A percentile compares a stretch with the other conserved stretches of the same genome.
These are phyloP conservation scores for Candida takata DNA, from an alignment of 805 yeast genomes.

Conservation along the genomic window DNA sequence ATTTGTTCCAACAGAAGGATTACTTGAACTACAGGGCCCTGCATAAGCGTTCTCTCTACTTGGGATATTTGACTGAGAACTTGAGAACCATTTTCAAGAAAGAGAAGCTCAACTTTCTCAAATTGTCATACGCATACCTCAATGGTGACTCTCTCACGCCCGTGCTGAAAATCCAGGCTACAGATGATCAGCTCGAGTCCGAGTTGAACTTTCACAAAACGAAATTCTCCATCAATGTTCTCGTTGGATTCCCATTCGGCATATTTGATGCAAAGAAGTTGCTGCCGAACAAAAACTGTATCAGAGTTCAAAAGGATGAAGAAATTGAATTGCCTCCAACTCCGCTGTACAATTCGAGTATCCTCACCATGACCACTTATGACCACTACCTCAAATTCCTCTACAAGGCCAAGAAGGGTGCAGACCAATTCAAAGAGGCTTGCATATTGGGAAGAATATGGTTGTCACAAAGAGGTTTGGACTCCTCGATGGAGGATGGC, in stretches of 20 bases:
- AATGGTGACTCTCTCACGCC: slow-evolving; percentile 79
- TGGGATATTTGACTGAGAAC: slow-evolving; percentile 69
- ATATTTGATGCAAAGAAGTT: slow-evolving; percentile 70
- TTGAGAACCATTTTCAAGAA: slow-evolving; percentile 47
- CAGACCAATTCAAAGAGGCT: slow-evolving; percentile 84
- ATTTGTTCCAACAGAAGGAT: slow-evolving; percentile 77
- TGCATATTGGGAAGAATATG: slow-evolving; percentile 81
- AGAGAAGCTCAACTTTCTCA: slow-evolving; percentile 41
- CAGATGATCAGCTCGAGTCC: slow-evolving; percentile 36
- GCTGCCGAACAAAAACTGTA: slow-evolving; percentile 73
- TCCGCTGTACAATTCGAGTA: slow-evolving; percentile 78
- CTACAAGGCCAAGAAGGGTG: slow-evolving; percentile 64
- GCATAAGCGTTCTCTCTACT: slow-evolving; percentile 82
- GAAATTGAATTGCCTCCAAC: slow-evolving; percentile 56
- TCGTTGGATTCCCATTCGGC: slow-evolving; percentile 67
- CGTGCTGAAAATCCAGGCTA: slow-evolving; percentile 55
- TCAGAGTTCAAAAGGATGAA: slow-evolving; percentile 47
- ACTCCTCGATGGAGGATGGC: slow-evolving; percentile 52
- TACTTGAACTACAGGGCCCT: slow-evolving; percentile 83
- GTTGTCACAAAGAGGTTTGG: slow-evolving; percentile 82
- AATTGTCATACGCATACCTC: slow-evolving; percentile 57
- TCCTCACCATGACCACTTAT: slow-evolving; percentile 62
- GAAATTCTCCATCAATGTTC: slow-evolving; percentile 61
- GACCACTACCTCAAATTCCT: slow-evolving; percentile 68
- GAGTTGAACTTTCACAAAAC: slow-evolving; percentile 61